A percentile compares a stretch with the other conserved stretches of the same genome.
These are phyloP conservation scores for Saksenaea oblongispora DNA, from an alignment of 371 early-diverging fungal genomes.

Conservation along the genomic window DNA sequence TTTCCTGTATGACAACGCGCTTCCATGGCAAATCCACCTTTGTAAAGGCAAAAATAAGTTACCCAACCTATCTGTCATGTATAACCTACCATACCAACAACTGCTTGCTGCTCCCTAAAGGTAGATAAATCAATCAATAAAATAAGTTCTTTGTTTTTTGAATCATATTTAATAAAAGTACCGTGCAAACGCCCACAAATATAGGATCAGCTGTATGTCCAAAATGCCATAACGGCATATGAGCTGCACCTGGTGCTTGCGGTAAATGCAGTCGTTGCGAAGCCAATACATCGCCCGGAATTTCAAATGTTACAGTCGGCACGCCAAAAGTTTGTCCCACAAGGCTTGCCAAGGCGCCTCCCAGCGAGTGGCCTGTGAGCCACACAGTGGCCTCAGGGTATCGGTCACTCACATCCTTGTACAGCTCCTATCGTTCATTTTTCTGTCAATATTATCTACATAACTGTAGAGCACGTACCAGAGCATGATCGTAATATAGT, in stretches of 20 bases:
- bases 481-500: conserved; percentile 82
- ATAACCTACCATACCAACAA: conserved; percentile 72
- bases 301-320: conserved; percentile 87
- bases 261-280: conserved; percentile 84
- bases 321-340: conserved; percentile 85
- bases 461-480: conserved; percentile 43
- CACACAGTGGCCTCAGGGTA: conserved; percentile 79
- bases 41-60: too few relatives aligned
- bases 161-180: conserved; percentile 12
- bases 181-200: conserved; percentile 86
- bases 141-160: not conserved
- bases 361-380: conserved; percentile 94
- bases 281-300: conserved; percentile 85
- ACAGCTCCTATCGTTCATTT: conserved; percentile 27
- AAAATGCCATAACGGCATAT: conserved; percentile 87
- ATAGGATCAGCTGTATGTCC: conserved; percentile 95
- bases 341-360: conserved; percentile 83
- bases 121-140: not conserved
- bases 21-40: conserved; percentile 86
- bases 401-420: conserved; percentile 51
- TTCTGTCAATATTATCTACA: not conserved
- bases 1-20: conserved; percentile 57
- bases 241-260: conserved; percentile 47
- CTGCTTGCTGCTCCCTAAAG: conserved; percentile 65
- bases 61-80: too few relatives aligned